Evolutionary conservation across 2,329 filamentous ascomycete genomes (phyloP).

Genomic region (Albifimbria verrucaria): DNA sequence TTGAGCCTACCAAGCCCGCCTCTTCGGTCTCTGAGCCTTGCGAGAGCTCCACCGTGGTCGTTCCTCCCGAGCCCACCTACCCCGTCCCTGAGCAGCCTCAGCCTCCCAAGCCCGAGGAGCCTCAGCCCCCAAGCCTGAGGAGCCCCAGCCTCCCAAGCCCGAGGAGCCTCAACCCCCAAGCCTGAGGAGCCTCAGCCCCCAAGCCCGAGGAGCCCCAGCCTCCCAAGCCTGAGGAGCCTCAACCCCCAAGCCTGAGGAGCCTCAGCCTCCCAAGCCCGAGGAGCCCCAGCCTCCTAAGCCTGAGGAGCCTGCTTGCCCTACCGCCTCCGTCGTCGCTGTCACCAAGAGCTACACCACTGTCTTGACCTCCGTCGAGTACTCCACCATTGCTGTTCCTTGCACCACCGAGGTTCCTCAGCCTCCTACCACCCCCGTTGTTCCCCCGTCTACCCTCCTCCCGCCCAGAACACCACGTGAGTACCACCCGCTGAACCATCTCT

Average conservation of each 20-base stretch:
- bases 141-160: conserved; percentile 3
- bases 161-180: conserved; percentile 8
- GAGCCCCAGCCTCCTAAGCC: conserved; percentile 10
- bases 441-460: conserved; percentile 35
- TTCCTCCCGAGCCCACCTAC: conserved; percentile 3
- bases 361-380: conserved; percentile 52
- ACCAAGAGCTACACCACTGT: conserved; percentile 56
- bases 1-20: conserved; percentile 39
- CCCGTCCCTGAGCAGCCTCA: conserved; percentile 4
- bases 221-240: conserved; percentile 6
- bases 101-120: conserved; percentile 8
- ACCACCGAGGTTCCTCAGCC: conserved; percentile 25
- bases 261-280: conserved; percentile 11
- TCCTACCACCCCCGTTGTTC: conserved; percentile 17
- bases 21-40: conserved; percentile 38
- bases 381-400: conserved; percentile 44
- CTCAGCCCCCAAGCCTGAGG: conserved; percentile 8
- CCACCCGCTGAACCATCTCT: conserved; percentile 1
- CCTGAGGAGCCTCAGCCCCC: conserved; percentile 8
- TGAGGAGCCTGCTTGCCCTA: conserved; percentile 22
- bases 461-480: conserved; percentile 32
- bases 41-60: conserved; percentile 16
- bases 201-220: conserved; percentile 10
- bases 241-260: conserved; percentile 7
- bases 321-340: conserved; percentile 46